Conservation (phyloP, 208 protist species). For the Chromosphaera perkinsii region DNA sequence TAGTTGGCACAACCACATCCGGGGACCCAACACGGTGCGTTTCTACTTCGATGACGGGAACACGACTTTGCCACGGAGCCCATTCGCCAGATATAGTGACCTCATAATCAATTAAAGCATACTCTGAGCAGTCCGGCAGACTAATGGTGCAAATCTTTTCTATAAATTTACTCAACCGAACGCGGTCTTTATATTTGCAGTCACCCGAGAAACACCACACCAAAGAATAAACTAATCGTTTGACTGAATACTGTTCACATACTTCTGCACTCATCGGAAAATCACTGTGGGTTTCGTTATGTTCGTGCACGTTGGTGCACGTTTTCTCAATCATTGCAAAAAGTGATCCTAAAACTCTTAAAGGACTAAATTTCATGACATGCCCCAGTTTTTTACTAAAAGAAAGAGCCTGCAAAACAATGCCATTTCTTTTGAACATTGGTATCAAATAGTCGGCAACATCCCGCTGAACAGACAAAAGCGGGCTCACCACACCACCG, state of each 20-base stretch:
- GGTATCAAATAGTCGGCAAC: slow-evolving; percentile 68
- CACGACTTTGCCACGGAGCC: slow-evolving; percentile 2
- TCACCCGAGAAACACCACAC: slow-evolving; percentile 87
- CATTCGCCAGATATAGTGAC: slow-evolving; percentile 36
- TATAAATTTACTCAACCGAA: slow-evolving; percentile 13
- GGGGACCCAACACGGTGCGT: slow-evolving; percentile 40
- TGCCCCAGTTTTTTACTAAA: slow-evolving; percentile 55
- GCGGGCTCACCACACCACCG: slow-evolving; percentile 16
- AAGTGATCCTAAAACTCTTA: slow-evolving; percentile 78
- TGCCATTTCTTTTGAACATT: slow-evolving; percentile 69
- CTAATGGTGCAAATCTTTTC: not conserved
- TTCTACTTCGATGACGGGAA: slow-evolving; percentile 33
- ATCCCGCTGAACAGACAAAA: slow-evolving; percentile 70
- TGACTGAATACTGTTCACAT: slow-evolving; percentile 65
- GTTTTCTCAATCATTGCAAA: slow-evolving; percentile 77
- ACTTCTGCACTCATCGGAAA: slow-evolving; percentile 57
- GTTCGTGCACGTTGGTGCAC: slow-evolving; percentile 71
- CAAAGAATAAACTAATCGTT: slow-evolving; percentile 79
- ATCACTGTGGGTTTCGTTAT: slow-evolving; percentile 73
- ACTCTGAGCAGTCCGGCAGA: not conserved
- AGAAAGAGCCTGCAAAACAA: slow-evolving; percentile 69
- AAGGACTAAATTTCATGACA: slow-evolving; percentile 85
- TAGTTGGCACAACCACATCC: slow-evolving; percentile 93
- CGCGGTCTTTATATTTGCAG: slow-evolving; percentile 39
- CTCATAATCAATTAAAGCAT: slow-evolving; percentile 53